Evolutionary conservation across 2,329 filamentous ascomycete genomes (phyloP).

Genomic region (Fusarium xyrophilum): DNA sequence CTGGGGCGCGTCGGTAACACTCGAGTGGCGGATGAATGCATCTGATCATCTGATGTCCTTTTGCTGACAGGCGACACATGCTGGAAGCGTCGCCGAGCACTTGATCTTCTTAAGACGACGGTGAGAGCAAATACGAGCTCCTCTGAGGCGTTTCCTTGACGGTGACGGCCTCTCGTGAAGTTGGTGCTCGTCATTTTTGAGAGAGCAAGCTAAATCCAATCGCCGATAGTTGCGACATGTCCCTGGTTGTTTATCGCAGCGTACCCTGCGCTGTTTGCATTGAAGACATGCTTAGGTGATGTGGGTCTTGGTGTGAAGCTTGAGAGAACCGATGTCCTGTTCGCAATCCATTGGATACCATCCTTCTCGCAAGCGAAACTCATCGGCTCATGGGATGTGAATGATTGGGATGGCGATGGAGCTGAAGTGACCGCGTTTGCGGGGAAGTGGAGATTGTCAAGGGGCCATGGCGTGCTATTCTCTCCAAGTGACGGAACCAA

Average conservation of each 20-base stretch:
- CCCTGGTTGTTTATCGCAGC: neutral
- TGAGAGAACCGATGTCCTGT: neutral
- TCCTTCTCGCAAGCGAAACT: neutral
- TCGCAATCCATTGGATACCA: neutral
- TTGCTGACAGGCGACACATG: neutral
- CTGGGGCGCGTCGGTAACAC: neutral
- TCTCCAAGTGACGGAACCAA: neutral
- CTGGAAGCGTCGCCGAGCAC: neutral
- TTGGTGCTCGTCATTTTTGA: fast-evolving
- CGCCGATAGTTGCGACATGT: neutral
- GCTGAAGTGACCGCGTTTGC: neutral
- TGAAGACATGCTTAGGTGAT: neutral
- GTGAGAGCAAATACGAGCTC: neutral
- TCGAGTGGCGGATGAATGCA: neutral
- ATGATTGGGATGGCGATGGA: neutral
- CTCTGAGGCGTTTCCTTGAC: neutral
- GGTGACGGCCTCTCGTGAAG: neutral
- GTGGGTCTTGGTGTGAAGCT: neutral
- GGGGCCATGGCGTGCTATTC: neutral
- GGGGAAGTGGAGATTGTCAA: neutral
- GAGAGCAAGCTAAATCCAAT: neutral
- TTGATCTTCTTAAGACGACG: neutral
- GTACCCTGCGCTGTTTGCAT: neutral
- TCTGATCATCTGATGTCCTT: neutral
- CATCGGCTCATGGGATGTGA: neutral